Percentiles rank a stretch among this genome's conserved stretches.
Evolutionary conservation across 345 rosid species (phyloP).

Genomic region (Euclidium syriacum): DNA sequence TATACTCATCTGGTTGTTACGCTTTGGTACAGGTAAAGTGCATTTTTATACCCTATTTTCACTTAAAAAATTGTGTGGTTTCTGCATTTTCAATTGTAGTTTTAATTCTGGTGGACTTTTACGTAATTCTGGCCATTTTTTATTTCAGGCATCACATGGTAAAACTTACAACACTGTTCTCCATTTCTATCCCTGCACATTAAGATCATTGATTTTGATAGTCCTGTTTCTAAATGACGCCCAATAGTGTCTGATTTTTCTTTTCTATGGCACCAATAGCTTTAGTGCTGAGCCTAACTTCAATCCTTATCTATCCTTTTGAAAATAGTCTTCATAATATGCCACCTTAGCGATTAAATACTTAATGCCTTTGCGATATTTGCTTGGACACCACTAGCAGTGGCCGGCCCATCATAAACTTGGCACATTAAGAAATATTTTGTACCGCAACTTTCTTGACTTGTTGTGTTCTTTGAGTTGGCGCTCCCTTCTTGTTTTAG

Average conservation of each 20-base stretch:
- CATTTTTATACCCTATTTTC: not conserved
- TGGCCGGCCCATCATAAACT: not conserved
- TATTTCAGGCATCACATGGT: not conserved
- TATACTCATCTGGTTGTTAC: conserved; percentile 99
- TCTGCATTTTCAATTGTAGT: not conserved
- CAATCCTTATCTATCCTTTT: not conserved
- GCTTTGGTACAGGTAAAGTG: conserved; percentile 95
- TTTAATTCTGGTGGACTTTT: not conserved
- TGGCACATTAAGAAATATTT: not conserved
- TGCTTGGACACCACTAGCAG: not conserved
- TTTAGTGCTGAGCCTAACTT: conserved; percentile 1
- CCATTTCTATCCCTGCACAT: not conserved
- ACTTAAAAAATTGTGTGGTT: not conserved
- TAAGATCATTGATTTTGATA: not conserved
- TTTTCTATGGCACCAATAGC: not conserved
- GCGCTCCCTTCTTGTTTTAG: conserved; percentile 23
- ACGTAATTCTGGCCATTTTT: conserved; percentile 1
- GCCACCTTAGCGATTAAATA: not conserved
- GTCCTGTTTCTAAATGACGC: not conserved
- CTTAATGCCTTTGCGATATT: not conserved
- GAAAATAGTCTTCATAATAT: not conserved
- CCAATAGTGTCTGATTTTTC: not conserved
- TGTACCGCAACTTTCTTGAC: not conserved
- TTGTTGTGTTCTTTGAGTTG: conserved; percentile 15
- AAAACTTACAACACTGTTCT: not conserved